phyloP scores from a whole-genome alignment of 2,329 filamentous ascomycete species.

The Cladophialophora chaetospira region DNA sequence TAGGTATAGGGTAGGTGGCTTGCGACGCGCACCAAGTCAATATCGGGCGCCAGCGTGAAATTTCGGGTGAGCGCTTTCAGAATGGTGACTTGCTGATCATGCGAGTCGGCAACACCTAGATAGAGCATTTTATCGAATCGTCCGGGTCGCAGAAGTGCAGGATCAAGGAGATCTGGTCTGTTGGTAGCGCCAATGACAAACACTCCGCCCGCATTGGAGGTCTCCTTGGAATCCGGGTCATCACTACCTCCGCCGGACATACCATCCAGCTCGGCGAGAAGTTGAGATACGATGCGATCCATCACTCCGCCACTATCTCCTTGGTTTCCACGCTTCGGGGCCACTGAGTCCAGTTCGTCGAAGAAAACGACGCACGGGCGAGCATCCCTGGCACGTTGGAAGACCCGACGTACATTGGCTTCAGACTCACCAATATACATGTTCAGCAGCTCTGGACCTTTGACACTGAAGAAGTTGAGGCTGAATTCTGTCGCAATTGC shows the following conservation, averaged over 20 bases:
- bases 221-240: slow-evolving; percentile 60
- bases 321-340: slow-evolving; percentile 94
- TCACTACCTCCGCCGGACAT: slow-evolving; percentile 71
- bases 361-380: slow-evolving; percentile 91
- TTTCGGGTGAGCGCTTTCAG: slow-evolving; percentile 92
- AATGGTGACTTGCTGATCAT: slow-evolving; percentile 93
- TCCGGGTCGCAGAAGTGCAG: slow-evolving; percentile 82
- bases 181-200: slow-evolving; percentile 98
- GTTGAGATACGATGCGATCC: slow-evolving; percentile 94
- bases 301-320: slow-evolving; percentile 97
- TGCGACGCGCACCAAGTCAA: slow-evolving; percentile 75
- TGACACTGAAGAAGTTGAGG: slow-evolving; percentile 92
- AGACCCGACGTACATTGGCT: slow-evolving; percentile 85
- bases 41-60: slow-evolving; percentile 78
- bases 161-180: slow-evolving; percentile 87
- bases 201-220: slow-evolving; percentile 67
- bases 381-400: slow-evolving; percentile 82
- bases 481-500: slow-evolving; percentile 93
- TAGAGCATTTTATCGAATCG: slow-evolving; percentile 99
- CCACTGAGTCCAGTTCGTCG: slow-evolving; percentile 88
- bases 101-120: slow-evolving; percentile 91
- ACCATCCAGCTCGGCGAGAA: slow-evolving; percentile 92
- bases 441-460: slow-evolving; percentile 86
- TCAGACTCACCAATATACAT: slow-evolving; percentile 97
- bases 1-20: slow-evolving; percentile 87